Percentiles rank a stretch among this genome's conserved stretches.
These are phyloP conservation scores for Chrysoporthe austroafricana DNA, from an alignment of 2,329 filamentous ascomycete species.

Conservation along the genomic window DNA sequence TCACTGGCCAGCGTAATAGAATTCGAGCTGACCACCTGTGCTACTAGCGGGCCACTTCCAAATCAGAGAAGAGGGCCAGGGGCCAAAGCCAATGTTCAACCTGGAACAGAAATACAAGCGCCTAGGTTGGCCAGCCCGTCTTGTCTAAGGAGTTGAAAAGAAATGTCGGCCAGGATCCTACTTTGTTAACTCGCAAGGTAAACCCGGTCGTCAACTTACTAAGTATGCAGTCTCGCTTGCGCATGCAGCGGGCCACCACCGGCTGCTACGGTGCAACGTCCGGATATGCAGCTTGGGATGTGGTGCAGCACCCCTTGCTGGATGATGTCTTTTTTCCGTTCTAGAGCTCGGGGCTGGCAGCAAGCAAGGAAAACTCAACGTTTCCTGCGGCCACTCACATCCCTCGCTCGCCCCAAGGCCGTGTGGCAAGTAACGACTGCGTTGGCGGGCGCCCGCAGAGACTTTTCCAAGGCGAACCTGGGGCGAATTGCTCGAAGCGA, in stretches of 20 bases:
- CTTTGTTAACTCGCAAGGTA: neutral
- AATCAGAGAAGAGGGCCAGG: too few species aligned
- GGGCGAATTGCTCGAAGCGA: neutral
- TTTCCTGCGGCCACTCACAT: too few species aligned
- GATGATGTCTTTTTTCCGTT: neutral
- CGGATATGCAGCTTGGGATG: conserved; percentile 1
- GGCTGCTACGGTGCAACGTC: neutral
- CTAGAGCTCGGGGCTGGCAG: neutral
- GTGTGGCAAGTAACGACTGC: neutral
- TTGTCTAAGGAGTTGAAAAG: neutral
- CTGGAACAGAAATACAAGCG: neutral
- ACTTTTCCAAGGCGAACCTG: neutral
- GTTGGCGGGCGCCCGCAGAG: neutral
- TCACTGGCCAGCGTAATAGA: neutral
- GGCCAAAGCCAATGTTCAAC: neutral
- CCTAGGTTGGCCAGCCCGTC: neutral
- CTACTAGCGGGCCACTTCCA: too few species aligned
- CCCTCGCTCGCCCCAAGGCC: neutral
- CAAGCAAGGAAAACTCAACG: neutral
- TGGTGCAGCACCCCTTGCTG: conserved; percentile 5
- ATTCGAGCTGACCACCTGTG: neutral
- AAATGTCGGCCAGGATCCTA: neutral
- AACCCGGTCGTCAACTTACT: neutral
- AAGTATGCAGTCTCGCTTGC: neutral
- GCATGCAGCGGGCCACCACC: neutral